These are phyloP conservation scores for Gastrolobium bilobum DNA, from an alignment of 306 rosid genomes.

Conservation along the genomic window DNA sequence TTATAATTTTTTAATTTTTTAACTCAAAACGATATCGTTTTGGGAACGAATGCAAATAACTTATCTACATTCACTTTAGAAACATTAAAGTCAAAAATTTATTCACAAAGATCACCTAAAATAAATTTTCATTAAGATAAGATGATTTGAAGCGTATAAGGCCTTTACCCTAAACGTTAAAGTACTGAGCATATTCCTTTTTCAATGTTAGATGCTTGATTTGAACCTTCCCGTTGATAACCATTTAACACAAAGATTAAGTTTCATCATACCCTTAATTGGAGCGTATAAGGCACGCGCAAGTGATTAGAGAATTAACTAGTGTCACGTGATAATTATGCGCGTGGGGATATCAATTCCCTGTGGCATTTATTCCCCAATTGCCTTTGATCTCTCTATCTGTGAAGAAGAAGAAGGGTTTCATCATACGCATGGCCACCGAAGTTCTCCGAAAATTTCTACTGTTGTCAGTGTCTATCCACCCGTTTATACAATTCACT, in stretches of 20 bases:
- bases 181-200: not conserved
- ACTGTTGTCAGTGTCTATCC: not conserved
- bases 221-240: not conserved
- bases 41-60: too few relatives aligned
- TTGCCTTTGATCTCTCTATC: not conserved
- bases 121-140: too few relatives aligned
- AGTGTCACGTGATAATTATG: not conserved
- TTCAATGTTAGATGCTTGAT: not conserved
- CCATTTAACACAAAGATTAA: not conserved
- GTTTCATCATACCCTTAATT: not conserved
- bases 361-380: not conserved
- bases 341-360: not conserved
- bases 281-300: not conserved
- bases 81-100: too few relatives aligned
- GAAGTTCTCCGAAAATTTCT: not conserved
- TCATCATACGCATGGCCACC: constrained; percentile 29
- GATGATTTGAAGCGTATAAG: too few relatives aligned
- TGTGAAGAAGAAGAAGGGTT: not conserved
- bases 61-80: too few relatives aligned
- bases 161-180: too few relatives aligned
- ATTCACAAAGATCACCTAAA: too few relatives aligned
- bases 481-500: not conserved
- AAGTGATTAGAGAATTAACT: not conserved
- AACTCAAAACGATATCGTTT: too few relatives aligned
- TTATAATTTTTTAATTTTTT: too few relatives aligned